Conservation (phyloP, 1,284 basidiomycete genomes). For the Irpex sp. region DNA sequence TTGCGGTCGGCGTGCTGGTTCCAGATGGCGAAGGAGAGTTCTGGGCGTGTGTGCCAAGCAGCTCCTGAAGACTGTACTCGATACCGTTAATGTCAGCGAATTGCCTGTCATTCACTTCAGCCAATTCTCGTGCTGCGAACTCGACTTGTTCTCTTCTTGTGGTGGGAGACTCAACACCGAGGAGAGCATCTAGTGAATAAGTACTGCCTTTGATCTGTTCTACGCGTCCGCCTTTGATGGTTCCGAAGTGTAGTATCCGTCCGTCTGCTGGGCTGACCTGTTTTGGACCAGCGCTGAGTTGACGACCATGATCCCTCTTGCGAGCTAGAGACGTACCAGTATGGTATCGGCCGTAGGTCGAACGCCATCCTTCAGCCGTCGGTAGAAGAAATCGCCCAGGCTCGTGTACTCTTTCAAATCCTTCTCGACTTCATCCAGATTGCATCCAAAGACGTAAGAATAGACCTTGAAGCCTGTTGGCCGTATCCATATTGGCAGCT, state of each 20-base stretch:
- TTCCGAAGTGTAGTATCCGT: conserved; percentile 88
- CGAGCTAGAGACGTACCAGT: conserved; percentile 50
- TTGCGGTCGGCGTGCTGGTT: conserved; percentile 22
- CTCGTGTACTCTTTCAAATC: conserved; percentile 81
- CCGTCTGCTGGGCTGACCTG: conserved; percentile 94
- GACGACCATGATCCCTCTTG: not conserved
- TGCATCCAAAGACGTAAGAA: conserved; percentile 86
- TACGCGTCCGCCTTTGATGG: conserved; percentile 78
- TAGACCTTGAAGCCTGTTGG: conserved; percentile 88
- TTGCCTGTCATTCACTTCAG: conserved; percentile 74
- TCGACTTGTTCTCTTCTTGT: conserved; percentile 36
- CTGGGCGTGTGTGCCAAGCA: conserved; percentile 54
- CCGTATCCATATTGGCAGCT: conserved; percentile 93
- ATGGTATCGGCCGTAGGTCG: conserved; percentile 79
- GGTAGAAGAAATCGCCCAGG: conserved; percentile 94
- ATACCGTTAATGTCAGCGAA: conserved; percentile 98
- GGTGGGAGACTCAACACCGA: conserved; percentile 62
- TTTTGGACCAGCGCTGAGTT: not conserved
- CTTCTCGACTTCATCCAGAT: conserved; percentile 87
- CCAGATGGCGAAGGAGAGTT: conserved; percentile 28
- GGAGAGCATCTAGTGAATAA: conserved; percentile 90
- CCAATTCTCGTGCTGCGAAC: conserved; percentile 46
- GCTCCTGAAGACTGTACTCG: conserved; percentile 86
- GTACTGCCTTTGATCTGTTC: conserved; percentile 99
- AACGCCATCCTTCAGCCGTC: conserved; percentile 79